phyloP scores from a whole-genome alignment of 495 filamentous ascomycete genomes.

The Neurospora discreta region DNA sequence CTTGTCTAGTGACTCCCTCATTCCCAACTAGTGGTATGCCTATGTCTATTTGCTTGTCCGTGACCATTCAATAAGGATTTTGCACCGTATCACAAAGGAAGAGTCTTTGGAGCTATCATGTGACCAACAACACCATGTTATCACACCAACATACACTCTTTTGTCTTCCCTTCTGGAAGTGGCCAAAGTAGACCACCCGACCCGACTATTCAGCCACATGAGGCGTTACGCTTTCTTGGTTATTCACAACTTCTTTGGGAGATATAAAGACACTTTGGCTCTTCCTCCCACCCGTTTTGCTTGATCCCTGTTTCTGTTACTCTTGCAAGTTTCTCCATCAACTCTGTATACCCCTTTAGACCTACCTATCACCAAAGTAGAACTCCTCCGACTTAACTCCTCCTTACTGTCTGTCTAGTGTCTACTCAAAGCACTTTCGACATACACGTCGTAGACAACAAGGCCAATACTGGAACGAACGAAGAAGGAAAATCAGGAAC shows the following conservation, averaged over 20 bases:
- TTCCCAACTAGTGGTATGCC: neutral
- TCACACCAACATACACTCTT: neutral
- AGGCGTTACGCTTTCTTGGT: neutral
- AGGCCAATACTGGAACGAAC: neutral
- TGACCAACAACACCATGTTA: neutral
- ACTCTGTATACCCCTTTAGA: neutral
- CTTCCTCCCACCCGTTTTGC: neutral
- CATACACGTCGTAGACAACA: neutral
- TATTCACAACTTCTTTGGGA: neutral
- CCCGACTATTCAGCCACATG: neutral
- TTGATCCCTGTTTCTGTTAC: neutral
- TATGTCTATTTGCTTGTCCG: neutral
- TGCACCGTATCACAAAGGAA: neutral
- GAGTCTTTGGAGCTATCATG: neutral
- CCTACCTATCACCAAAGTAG: neutral
- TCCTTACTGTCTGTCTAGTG: neutral
- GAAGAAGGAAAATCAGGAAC: neutral
- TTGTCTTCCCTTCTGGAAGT: neutral
- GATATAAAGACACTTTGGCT: neutral
- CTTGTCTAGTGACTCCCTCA: neutral
- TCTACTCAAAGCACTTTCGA: neutral
- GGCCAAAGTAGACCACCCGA: neutral
- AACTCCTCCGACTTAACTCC: neutral
- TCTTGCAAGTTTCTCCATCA: neutral
- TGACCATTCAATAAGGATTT: neutral